Conservation (phyloP, 2,329 filamentous ascomycete genomes). For the Fusarium sp. region DNA sequence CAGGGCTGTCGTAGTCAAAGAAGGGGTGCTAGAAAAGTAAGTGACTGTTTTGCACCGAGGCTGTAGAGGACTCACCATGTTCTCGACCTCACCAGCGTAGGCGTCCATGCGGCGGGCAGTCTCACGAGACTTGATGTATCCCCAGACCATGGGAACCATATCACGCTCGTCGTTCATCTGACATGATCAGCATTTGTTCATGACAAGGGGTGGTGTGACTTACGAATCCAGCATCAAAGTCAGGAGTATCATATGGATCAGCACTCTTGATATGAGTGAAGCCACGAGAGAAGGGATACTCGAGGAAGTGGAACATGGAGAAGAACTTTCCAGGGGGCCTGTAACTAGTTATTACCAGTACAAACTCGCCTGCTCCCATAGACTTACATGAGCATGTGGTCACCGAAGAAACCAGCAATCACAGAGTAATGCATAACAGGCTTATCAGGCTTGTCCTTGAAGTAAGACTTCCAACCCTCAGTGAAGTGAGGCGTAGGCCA, state of each 20-base stretch:
- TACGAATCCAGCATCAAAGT: constrained; percentile 80
- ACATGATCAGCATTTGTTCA: not conserved
- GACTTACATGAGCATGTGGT: constrained; percentile 67
- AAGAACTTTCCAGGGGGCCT: constrained; percentile 84
- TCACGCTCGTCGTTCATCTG: constrained; percentile 83
- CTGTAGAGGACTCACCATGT: constrained; percentile 51
- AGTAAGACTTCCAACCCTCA: constrained; percentile 82
- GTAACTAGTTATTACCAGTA: constrained; percentile 36
- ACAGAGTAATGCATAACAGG: constrained; percentile 88
- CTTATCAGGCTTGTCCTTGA: constrained; percentile 86
- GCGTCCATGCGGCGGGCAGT: constrained; percentile 81
- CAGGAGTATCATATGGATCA: constrained; percentile 77
- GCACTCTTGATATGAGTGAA: constrained; percentile 76
- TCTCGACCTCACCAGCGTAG: constrained; percentile 78
- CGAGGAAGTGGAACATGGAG: constrained; percentile 85
- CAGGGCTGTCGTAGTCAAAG: constrained; percentile 76
- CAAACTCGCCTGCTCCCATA: rapidly evolving
- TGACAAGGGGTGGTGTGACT: not conserved
- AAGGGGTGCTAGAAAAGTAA: constrained; percentile 68
- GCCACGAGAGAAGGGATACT: constrained; percentile 81
- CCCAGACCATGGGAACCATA: constrained; percentile 87
- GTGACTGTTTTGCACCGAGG: not conserved
- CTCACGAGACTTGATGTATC: constrained; percentile 84
- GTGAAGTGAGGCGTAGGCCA: constrained; percentile 82
- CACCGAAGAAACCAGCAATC: constrained; percentile 74